Evolutionary conservation across 75 land plant species (phyloP), one percentile per base, ranked within the genome.

Genomic region (Sequoia sempervirens): DNA sequence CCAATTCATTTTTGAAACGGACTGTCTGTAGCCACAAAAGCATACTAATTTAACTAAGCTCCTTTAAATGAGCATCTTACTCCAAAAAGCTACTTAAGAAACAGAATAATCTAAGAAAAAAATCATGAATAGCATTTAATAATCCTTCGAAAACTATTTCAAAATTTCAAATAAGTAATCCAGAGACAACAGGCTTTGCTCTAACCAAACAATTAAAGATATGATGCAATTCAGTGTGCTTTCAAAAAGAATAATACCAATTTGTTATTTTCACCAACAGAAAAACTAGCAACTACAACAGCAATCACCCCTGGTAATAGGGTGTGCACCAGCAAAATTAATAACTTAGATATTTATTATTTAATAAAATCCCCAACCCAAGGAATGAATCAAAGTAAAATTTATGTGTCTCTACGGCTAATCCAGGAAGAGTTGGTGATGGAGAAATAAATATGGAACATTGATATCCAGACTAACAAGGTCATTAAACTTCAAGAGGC

Each of bases 1-100:
- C 96, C 85, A 96, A 85, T 84, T 97, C 99, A 92, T 94, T 97
- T 97, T 97, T n/a, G 85, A 97, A 97, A 43, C 96, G 92, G 74
- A 97, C 98, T 85, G 98, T 97, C 98, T 97, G 90, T 54, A 79
- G 38, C 54, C 56, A 53, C 11, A 36, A 70, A 73, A 84, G 30
- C 30, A n/a, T 66, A n/a, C n/a, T 9, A 66, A n/a, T 1, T 5
- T 4, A 66, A 1, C 30, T 68, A 68, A 2, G 32, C n/a, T 6
- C 26, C 61, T 56, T 18, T 32, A 14, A 73, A 73, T 12, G 75
- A 73, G 38, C 3, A 73, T 73, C 14, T 73, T 73, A 80, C 17
- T 52, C 23, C 37, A 1, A 52, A 52, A 47, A n/a, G 20, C 23
- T 15, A 15, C 12, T 5, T 80, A 80, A n/a, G 4, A 52, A 46